phyloP scores from a whole-genome alignment of 768 basidiomycete species.

The Mycena maculata region DNA sequence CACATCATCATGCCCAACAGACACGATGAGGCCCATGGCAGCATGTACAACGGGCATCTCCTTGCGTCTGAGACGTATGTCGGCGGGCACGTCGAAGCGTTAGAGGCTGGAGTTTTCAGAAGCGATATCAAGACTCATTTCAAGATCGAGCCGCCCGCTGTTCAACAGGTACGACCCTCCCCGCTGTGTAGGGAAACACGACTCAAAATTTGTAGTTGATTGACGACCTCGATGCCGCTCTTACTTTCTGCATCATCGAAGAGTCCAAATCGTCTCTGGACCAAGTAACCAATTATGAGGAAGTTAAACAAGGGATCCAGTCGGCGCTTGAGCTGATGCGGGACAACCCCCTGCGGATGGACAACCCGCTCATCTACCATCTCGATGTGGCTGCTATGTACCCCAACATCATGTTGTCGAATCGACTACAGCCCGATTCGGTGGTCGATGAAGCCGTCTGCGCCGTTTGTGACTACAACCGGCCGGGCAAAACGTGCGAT shows the following conservation, averaged over 20 bases:
- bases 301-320: constrained; percentile 85
- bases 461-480: constrained; percentile 98
- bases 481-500: constrained; percentile 95
- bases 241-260: constrained; percentile 88
- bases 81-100: constrained; percentile 97
- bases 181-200: neutral
- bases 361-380: constrained; percentile 97
- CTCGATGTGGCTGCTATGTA: constrained; percentile 99
- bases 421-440: constrained; percentile 97
- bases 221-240: constrained; percentile 91
- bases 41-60: constrained; percentile 96
- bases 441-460: constrained; percentile 97
- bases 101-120: constrained; percentile 98
- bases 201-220: constrained; percentile 71
- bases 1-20: constrained; percentile 98
- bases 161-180: constrained; percentile 72
- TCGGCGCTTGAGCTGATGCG: constrained; percentile 87
- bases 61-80: constrained; percentile 98
- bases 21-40: constrained; percentile 92
- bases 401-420: constrained; percentile 99
- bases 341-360: constrained; percentile 88
- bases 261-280: constrained; percentile 86
- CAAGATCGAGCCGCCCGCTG: constrained; percentile 90
- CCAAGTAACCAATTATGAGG: constrained; percentile 93
- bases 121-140: constrained; percentile 96